Evolutionary conservation across 306 rosid species (phyloP), one percentile per base, ranked within the genome.

Genomic region (Citrullus mucosospermus): DNA sequence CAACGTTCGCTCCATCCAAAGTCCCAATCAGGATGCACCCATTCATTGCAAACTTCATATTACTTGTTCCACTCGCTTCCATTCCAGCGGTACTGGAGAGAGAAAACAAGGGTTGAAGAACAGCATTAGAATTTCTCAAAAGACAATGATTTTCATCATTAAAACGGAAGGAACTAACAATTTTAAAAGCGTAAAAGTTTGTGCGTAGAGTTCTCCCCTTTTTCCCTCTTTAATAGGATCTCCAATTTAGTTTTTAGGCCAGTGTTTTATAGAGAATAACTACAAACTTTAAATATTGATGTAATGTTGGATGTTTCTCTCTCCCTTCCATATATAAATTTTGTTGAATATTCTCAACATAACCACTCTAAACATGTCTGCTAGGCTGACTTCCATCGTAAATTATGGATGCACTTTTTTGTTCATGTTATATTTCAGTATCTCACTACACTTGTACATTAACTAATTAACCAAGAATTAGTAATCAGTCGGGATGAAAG

Each of bases 51-150:
- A 96, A 96, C 85, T 96, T 96, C 99, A 96, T 96, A 90, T 92
- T 96, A 88, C 99, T 92, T 43, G 99, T 96, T 85, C 99, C 99
- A 85, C 99, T 92, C 84, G 99, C 99, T 80, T 96, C 99, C 99
- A 96, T 96, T 68, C 99, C 99, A 59, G 99, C 99, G 80, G 99
- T 96, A 85, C 99, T 96, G 69, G 78, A 76, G 36, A 5, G 12
- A n/a, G 17, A 50, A 16, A 28, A 48, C 1, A 30, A 59, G 25
- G 13, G 46, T 30, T 63, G 10, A 66, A 17, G 20, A 77, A 44
- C 30, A 22, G 80, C 2, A 44, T 30, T 4, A 30, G 1, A 6
- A 9, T 58, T 66, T 56, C 32, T 51, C 51, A 16, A 32, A 25
- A 53, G 5, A 34, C 50, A 53, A 8, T 75, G n/a, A 51, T 13